Conservation (phyloP, 805 yeast genomes). For the Metschnikowia similis region DNA sequence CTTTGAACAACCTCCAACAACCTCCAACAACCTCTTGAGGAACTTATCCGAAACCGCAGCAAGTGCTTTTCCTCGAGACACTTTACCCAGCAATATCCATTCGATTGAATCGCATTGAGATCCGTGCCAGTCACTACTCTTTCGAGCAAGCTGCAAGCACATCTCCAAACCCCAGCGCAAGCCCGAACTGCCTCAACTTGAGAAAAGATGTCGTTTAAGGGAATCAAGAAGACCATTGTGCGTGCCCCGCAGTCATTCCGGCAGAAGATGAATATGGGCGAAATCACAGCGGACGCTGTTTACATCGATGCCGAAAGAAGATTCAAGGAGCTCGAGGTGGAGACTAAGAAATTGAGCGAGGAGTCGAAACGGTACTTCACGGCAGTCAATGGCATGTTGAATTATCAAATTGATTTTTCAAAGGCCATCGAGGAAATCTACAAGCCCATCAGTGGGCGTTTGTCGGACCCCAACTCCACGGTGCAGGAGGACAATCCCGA, state of each 20-base stretch:
- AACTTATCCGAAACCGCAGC: neutral
- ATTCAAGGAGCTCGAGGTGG: slow-evolving; percentile 85
- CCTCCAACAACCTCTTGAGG: neutral
- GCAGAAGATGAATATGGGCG: slow-evolving; percentile 85
- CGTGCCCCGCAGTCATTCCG: slow-evolving; percentile 91
- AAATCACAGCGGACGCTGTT: slow-evolving; percentile 65
- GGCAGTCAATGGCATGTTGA: slow-evolving; percentile 91
- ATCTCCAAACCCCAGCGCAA: neutral
- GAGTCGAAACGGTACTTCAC: slow-evolving; percentile 87
- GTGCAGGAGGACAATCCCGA: slow-evolving; percentile 94
- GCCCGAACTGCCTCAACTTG: neutral
- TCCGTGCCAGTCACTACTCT: no score
- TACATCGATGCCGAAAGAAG: slow-evolving; percentile 95
- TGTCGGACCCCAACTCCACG: slow-evolving; percentile 82
- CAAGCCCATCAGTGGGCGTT: slow-evolving; percentile 90
- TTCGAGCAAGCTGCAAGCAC: neutral
- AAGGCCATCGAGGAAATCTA: slow-evolving; percentile 92
- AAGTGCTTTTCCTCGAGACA: neutral
- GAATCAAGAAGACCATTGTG: slow-evolving; percentile 71
- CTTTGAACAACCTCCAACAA: neutral
- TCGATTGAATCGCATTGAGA: no score
- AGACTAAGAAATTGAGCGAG: slow-evolving; percentile 83
- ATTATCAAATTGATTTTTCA: slow-evolving; percentile 92
- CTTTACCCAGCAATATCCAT: neutral
- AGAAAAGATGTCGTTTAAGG: slow-evolving; percentile 74